A percentile compares a stretch with the other conserved stretches of the same genome.
phyloP scores from a whole-genome alignment of 768 basidiomycete genomes.

The Leccinum ochraceum region DNA sequence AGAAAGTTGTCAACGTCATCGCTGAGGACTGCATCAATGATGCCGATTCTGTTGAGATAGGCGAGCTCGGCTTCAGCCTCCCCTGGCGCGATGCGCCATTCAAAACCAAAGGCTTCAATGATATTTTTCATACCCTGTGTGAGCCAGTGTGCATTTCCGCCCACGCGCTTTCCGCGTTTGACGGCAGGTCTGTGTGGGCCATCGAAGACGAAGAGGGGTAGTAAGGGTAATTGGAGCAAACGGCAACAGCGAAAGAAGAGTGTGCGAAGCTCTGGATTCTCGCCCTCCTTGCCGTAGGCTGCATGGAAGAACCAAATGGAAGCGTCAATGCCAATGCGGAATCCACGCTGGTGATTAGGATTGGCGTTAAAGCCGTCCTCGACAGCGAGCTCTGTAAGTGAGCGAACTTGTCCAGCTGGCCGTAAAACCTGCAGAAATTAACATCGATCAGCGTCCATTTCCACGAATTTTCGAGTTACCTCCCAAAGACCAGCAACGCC shows the following conservation, averaged over 20 bases:
- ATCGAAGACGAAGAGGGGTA: conserved; percentile 92
- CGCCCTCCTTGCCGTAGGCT: conserved; percentile 72
- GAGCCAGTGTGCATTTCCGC: conserved; percentile 61
- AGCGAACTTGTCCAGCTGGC: conserved; percentile 70
- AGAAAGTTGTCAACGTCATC: conserved; percentile 94
- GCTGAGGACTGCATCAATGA: conserved; percentile 86
- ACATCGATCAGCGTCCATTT: conserved; percentile 15
- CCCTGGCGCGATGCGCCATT: conserved; percentile 82
- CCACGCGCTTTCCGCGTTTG: conserved; percentile 77
- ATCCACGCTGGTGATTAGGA: conserved; percentile 63
- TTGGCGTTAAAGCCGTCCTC: conserved; percentile 75
- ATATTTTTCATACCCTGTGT: conserved; percentile 77
- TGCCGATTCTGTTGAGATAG: conserved; percentile 74
- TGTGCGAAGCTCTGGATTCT: conserved; percentile 84
- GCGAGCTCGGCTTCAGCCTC: conserved; percentile 96
- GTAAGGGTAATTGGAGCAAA: conserved; percentile 74
- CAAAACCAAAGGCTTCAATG: conserved; percentile 74
- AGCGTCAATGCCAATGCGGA: conserved; percentile 37
- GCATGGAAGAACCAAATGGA: conserved; percentile 72
- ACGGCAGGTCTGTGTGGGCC: conserved; percentile 80
- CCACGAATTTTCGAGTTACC: conserved; percentile 29
- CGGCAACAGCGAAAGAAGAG: conserved; percentile 84
- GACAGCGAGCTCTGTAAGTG: conserved; percentile 75
- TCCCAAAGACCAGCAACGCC: conserved; percentile 55
- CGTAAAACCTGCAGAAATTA: conserved; percentile 52